Percentiles rank a stretch among this genome's conserved stretches.
Conservation (phyloP, 768 basidiomycete genomes). For the Rhizopogon rudus region DNA sequence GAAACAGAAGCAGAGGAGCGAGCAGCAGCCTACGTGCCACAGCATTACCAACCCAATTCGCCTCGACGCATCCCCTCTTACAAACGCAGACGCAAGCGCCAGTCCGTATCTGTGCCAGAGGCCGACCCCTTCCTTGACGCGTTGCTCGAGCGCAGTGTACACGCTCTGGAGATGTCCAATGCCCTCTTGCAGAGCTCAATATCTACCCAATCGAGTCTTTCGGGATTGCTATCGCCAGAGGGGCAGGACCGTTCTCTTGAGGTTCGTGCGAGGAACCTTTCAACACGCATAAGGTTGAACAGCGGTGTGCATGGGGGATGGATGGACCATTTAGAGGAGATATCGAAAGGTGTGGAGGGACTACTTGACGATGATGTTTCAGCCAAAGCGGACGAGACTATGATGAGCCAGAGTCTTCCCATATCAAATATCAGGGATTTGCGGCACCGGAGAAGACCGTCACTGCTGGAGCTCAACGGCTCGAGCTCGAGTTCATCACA, state of each 20-base stretch:
- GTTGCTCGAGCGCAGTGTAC: slow-evolving; percentile 76
- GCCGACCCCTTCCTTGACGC: slow-evolving; percentile 65
- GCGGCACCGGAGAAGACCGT: slow-evolving; percentile 40
- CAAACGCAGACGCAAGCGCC: slow-evolving; percentile 23
- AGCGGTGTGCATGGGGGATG: slow-evolving; percentile 47
- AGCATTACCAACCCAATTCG: slow-evolving; percentile 25
- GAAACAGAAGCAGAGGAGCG: slow-evolving; percentile 39
- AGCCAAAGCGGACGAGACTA: slow-evolving; percentile 12
- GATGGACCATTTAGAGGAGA: slow-evolving; percentile 66
- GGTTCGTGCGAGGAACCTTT: slow-evolving; percentile 46
- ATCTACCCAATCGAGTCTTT: slow-evolving; percentile 57
- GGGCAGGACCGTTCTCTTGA: slow-evolving; percentile 41
- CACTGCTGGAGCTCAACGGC: slow-evolving; percentile 33
- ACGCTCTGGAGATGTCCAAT: slow-evolving; percentile 85
- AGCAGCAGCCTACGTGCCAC: slow-evolving; percentile 18
- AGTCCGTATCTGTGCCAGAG: slow-evolving; percentile 12
- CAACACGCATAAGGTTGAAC: slow-evolving; percentile 44
- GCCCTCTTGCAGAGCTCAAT: slow-evolving; percentile 72
- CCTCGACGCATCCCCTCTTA: slow-evolving; percentile 25
- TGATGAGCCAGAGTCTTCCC: slow-evolving; percentile 44
- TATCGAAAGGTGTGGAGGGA: slow-evolving; percentile 56
- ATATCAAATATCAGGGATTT: slow-evolving; percentile 27
- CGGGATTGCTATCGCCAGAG: slow-evolving; percentile 45
- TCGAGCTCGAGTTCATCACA: slow-evolving; percentile 29
- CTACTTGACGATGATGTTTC: slow-evolving; percentile 36